These are phyloP conservation scores for Phytophthora tentaculata DNA, from an alignment of 352 stramenopile species.

Conservation along the genomic window DNA sequence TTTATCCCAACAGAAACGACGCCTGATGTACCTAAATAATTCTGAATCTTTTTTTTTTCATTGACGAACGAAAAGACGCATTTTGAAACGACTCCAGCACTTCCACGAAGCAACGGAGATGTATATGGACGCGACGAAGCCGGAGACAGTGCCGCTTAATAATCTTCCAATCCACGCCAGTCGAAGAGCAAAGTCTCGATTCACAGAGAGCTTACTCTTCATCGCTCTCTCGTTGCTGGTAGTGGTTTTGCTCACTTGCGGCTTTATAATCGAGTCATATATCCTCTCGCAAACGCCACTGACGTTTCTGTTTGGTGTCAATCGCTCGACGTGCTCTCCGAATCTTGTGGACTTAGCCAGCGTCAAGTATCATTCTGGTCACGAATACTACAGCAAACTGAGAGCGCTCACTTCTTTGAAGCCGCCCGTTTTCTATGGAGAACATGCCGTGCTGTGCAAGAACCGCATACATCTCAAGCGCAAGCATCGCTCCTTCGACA, in stretches of 20 bases:
- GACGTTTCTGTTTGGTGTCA: slow-evolving; percentile 8
- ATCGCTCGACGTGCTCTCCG: slow-evolving; percentile 12
- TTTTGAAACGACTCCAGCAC: not conserved
- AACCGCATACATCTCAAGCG: slow-evolving; percentile 30
- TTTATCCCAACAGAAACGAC: too few relatives aligned
- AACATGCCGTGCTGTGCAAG: slow-evolving; percentile 29
- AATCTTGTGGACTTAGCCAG: slow-evolving; percentile 5
- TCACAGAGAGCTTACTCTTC: slow-evolving; percentile 1
- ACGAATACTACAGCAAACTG: slow-evolving; percentile 23
- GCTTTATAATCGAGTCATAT: slow-evolving; percentile 18
- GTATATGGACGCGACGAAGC: not conserved
- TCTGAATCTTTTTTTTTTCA: too few relatives aligned
- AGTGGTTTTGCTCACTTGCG: slow-evolving; percentile 7
- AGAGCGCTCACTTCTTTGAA: slow-evolving; percentile 1
- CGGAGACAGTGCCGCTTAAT: not conserved
- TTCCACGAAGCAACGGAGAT: too few relatives aligned
- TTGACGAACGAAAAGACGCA: too few relatives aligned
- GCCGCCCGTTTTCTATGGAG: slow-evolving; percentile 26
- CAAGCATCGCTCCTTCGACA: slow-evolving; percentile 13
- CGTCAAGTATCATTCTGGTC: slow-evolving; percentile 19
- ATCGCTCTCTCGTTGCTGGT: slow-evolving; percentile 14
- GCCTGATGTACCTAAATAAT: too few relatives aligned
- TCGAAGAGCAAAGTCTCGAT: slow-evolving; percentile 9
- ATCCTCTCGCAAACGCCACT: slow-evolving; percentile 5
- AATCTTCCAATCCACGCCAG: not conserved